Percentiles rank a stretch among this genome's conserved stretches.
phyloP scores from a whole-genome alignment of 352 stramenopile genomes.

The Elongisporangium undulatum region DNA sequence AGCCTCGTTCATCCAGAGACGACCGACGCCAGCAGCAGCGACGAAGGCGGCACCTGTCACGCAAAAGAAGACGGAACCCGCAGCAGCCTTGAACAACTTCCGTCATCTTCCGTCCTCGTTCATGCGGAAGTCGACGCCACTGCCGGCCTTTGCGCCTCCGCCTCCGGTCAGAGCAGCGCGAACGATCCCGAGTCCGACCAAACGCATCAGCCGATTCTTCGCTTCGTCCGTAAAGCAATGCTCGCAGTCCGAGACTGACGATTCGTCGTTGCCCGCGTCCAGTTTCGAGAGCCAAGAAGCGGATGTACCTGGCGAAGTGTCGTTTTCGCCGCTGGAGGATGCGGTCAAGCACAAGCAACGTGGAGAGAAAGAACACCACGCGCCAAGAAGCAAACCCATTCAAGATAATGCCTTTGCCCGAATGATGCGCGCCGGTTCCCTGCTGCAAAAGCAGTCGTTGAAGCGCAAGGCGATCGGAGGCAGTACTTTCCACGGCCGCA shows the following conservation, averaged over 20 bases:
- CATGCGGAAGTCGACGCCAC: constrained; percentile 15
- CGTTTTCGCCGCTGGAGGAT: constrained; percentile 38
- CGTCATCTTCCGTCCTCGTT: constrained; percentile 18
- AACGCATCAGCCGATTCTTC: constrained; percentile 43
- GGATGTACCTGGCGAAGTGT: constrained; percentile 42
- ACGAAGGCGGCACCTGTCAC: neutral
- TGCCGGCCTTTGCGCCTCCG: neutral
- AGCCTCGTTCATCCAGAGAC: neutral
- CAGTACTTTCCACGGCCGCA: constrained; percentile 11
- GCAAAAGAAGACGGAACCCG: constrained; percentile 4
- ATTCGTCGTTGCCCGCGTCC: constrained; percentile 6
- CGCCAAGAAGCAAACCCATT: constrained; percentile 11
- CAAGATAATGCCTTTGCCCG: constrained; percentile 80
- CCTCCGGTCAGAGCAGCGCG: neutral
- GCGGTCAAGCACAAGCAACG: neutral
- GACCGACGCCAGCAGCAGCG: neutral
- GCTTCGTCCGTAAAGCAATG: constrained; percentile 17
- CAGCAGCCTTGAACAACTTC: constrained; percentile 11
- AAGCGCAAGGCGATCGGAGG: constrained; percentile 41
- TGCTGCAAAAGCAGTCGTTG: constrained; percentile 43
- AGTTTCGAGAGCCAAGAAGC: constrained; percentile 58
- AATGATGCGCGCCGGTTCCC: constrained; percentile 70
- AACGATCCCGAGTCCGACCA: constrained; percentile 7
- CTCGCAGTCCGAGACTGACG: constrained; percentile 29
- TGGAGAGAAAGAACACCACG: constrained; percentile 42